Evolutionary conservation across 2,329 filamentous ascomycete genomes (phyloP).

Genomic region (Talaromyces amestolkiae): DNA sequence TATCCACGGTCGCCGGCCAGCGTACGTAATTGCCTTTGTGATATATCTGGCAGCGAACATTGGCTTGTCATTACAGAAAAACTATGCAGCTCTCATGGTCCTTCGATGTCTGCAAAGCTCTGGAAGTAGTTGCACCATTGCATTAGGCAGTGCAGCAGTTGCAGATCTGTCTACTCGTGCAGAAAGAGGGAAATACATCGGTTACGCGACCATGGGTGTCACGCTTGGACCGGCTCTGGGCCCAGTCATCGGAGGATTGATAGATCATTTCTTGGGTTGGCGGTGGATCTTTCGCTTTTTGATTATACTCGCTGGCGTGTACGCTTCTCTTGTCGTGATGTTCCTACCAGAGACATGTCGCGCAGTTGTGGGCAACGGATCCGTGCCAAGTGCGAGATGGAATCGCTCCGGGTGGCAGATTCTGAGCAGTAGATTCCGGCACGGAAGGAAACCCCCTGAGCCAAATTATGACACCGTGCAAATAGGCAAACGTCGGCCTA

Average conservation of each 20-base stretch:
- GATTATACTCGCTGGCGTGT: conserved; percentile 44
- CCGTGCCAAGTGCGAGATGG: conserved; percentile 27
- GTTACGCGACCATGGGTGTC: conserved; percentile 33
- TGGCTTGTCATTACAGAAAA: conserved; percentile 37
- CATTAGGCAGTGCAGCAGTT: conserved; percentile 39
- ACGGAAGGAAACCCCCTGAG: background rate
- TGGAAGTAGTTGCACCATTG: conserved; percentile 42
- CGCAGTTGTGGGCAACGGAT: conserved; percentile 38
- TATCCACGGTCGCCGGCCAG: conserved; percentile 50
- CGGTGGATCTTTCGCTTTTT: conserved; percentile 49
- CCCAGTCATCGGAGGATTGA: conserved; percentile 36
- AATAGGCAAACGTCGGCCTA: background rate
- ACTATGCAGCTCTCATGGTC: conserved; percentile 34
- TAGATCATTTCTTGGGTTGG: conserved; percentile 40
- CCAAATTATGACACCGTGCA: conserved; percentile 3
- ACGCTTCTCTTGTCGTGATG: conserved; percentile 32
- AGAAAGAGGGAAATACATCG: conserved; percentile 44
- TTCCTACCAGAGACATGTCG: conserved; percentile 40
- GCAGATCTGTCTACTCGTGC: conserved; percentile 38
- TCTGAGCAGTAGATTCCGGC: background rate
- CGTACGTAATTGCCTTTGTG: conserved; percentile 52
- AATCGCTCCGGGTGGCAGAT: conserved; percentile 11
- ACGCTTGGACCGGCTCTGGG: conserved; percentile 36
- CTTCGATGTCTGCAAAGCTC: conserved; percentile 37
- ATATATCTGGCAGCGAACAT: conserved; percentile 43